phyloP scores from a whole-genome alignment of 768 basidiomycete species.

The Tephrocybe sp. region DNA sequence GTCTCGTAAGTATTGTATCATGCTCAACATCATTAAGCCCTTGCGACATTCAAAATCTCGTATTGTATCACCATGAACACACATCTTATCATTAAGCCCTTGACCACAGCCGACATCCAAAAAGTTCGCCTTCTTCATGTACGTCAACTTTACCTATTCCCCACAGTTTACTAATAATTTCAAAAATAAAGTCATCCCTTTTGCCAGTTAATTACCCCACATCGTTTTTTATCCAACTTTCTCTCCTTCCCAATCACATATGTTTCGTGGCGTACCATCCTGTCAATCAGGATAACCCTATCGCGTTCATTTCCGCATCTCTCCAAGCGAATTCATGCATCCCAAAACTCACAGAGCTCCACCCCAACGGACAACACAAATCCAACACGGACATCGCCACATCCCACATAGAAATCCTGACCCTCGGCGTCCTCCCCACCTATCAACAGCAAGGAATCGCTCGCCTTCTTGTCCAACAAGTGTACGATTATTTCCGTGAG shows the following conservation, averaged over 20 bases:
- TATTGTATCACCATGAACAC: not conserved
- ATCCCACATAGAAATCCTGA: slow-evolving; percentile 46
- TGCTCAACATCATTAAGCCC: too few relatives aligned
- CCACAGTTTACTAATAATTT: slow-evolving; percentile 1
- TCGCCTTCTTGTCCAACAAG: slow-evolving; percentile 36
- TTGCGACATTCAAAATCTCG: too few relatives aligned
- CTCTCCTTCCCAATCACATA: slow-evolving; percentile 35
- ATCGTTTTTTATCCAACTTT: slow-evolving; percentile 46
- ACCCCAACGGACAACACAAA: slow-evolving; percentile 11
- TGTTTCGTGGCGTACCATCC: slow-evolving; percentile 40
- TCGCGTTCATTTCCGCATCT: slow-evolving; percentile 45
- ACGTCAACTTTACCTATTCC: slow-evolving; percentile 16
- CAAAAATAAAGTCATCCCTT: slow-evolving; percentile 26
- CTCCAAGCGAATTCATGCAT: slow-evolving; percentile 25
- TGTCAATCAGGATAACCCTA: slow-evolving; percentile 25
- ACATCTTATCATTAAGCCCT: slow-evolving; percentile 30
- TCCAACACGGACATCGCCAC: slow-evolving; percentile 14
- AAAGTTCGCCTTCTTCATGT: slow-evolving; percentile 41
- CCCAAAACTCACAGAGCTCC: slow-evolving; percentile 6
- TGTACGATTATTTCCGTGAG: slow-evolving; percentile 27
- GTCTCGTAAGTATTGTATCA: too few relatives aligned
- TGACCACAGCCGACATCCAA: slow-evolving; percentile 34
- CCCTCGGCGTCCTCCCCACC: slow-evolving; percentile 47
- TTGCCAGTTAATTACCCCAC: slow-evolving; percentile 39
- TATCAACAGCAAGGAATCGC: slow-evolving; percentile 44